These are phyloP conservation scores for Bromus sterilis DNA, from an alignment of 176 grass and related monocot genomes.

Conservation along the genomic window DNA sequence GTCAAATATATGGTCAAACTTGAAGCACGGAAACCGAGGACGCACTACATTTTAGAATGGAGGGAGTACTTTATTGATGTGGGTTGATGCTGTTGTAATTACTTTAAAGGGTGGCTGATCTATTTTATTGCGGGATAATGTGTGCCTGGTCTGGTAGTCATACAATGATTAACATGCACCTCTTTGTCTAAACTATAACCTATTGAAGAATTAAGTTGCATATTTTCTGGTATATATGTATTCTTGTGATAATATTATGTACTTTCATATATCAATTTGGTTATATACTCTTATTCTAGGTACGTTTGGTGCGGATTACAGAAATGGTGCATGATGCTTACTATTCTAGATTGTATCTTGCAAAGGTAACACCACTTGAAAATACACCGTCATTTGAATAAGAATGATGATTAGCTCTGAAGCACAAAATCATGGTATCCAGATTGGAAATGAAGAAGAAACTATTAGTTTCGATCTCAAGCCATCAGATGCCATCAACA, in stretches of 20 bases:
- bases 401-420: slow-evolving; percentile 6
- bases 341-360: slow-evolving; percentile 79
- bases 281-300: slow-evolving; percentile 34
- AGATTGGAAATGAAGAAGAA: slow-evolving; percentile 71
- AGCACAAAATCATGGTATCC: not conserved
- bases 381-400: not conserved
- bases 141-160: not conserved
- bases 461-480: slow-evolving; percentile 73
- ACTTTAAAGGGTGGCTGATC: not conserved
- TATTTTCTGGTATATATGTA: not conserved
- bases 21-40: too few species aligned
- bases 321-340: slow-evolving; percentile 82
- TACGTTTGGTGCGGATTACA: slow-evolving; percentile 73
- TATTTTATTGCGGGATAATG: not conserved
- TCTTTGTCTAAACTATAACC: not conserved
- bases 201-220: not conserved
- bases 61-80: slow-evolving; percentile 1
- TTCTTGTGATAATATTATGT: slow-evolving; percentile 3
- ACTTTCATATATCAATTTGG: not conserved
- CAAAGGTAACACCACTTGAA: slow-evolving; percentile 48
- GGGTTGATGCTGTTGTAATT: not conserved
- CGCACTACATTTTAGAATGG: too few species aligned
- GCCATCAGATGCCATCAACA: slow-evolving; percentile 97
- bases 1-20: too few species aligned
- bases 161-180: not conserved